These are phyloP conservation scores for Balamuthia mandrillaris DNA, from an alignment of 208 protist genomes.

Conservation along the genomic window DNA sequence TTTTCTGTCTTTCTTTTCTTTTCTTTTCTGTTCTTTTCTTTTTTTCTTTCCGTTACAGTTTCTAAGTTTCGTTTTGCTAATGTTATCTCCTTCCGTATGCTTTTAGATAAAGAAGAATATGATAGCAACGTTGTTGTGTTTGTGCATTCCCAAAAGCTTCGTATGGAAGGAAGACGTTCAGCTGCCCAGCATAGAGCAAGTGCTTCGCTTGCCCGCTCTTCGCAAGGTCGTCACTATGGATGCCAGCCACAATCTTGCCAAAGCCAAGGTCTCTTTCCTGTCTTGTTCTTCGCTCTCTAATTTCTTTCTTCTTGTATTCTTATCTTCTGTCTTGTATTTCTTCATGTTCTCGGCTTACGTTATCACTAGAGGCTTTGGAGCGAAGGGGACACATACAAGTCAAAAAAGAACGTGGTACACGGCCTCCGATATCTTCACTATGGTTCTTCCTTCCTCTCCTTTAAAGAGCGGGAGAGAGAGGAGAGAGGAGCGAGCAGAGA, in stretches of 20 bases:
- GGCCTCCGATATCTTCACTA: conserved; percentile 6
- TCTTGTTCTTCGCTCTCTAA: background rate
- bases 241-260: conserved; percentile 1
- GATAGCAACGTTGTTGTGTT: conserved; percentile 4
- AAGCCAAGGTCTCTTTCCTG: background rate
- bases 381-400: conserved; percentile 7
- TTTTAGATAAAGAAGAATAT: background rate
- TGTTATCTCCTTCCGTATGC: no score
- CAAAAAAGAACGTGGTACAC: conserved; percentile 25
- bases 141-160: background rate
- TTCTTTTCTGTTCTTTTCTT: no score
- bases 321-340: background rate
- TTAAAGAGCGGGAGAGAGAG: background rate
- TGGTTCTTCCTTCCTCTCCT: background rate
- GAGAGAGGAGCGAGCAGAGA: no score
- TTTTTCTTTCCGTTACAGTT: no score
- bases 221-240: conserved; percentile 19
- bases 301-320: background rate
- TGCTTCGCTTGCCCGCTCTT: background rate
- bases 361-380: background rate
- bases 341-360: background rate
- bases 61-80: no score
- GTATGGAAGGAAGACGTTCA: background rate
- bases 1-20: no score
- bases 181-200: background rate